Evolutionary conservation across 345 rosid species (phyloP).

Genomic region (Arabidopsis thaliana): DNA sequence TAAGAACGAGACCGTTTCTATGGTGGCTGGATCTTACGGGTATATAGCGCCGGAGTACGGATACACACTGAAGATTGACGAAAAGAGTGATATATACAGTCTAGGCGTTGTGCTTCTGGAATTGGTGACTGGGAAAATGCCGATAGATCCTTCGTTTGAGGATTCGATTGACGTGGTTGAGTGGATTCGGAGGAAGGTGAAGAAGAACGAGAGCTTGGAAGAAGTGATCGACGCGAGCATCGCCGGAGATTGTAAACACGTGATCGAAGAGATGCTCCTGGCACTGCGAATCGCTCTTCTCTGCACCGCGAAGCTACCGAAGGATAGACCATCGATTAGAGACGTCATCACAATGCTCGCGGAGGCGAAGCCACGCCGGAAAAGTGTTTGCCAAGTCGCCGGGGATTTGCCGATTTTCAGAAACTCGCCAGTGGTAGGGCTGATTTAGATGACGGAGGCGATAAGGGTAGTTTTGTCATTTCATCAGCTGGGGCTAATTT

Average conservation of each 20-base stretch:
- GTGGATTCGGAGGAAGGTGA: constrained; percentile 65
- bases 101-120: constrained; percentile 80
- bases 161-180: constrained; percentile 73
- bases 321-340: constrained; percentile 87
- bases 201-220: constrained; percentile 56
- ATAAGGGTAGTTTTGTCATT: constrained; percentile 35
- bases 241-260: constrained; percentile 79
- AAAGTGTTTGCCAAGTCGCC: constrained; percentile 61
- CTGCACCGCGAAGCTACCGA: constrained; percentile 80
- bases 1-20: constrained; percentile 82
- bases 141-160: constrained; percentile 77
- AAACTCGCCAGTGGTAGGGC: constrained; percentile 63
- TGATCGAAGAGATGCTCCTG: constrained; percentile 85
- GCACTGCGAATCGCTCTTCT: constrained; percentile 74
- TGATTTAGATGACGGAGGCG: constrained; percentile 47
- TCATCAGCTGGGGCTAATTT: neutral
- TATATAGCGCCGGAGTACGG: constrained; percentile 96
- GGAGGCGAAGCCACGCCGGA: constrained; percentile 87
- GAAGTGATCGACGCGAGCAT: constrained; percentile 71
- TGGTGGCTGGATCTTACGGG: constrained; percentile 95
- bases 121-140: constrained; percentile 80
- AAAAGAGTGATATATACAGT: constrained; percentile 90
- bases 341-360: constrained; percentile 82
- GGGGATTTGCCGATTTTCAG: constrained; percentile 64
- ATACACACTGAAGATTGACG: constrained; percentile 81